Evolutionary conservation across 2,329 filamentous ascomycete species (phyloP).

Genomic region (Botrytis elliptica): DNA sequence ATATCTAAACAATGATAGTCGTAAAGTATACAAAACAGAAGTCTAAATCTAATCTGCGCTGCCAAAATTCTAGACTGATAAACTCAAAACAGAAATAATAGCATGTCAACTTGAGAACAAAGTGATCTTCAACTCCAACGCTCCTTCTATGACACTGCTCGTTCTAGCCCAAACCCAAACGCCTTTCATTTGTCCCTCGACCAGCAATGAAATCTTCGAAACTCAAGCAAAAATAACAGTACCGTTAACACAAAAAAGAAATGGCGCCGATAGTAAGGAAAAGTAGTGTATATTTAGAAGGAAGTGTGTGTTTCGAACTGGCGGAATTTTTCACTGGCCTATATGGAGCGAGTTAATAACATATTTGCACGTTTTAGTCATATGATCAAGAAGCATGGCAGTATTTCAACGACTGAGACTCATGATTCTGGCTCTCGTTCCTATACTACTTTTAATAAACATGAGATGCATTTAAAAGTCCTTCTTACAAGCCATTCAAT

Average conservation of each 20-base stretch:
- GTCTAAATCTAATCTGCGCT: neutral
- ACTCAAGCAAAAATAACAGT: neutral
- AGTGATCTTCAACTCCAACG: neutral
- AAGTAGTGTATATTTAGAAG: neutral
- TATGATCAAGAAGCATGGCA: neutral
- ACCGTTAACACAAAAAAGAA: neutral
- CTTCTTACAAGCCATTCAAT: slow-evolving; percentile 30
- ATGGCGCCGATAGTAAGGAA: neutral
- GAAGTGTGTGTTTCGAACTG: neutral
- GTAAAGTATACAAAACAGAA: neutral
- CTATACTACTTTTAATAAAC: slow-evolving; percentile 13
- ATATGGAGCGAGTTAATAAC: neutral
- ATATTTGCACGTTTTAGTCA: neutral
- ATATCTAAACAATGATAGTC: neutral
- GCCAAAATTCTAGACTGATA: neutral
- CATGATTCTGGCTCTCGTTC: slow-evolving; percentile 19
- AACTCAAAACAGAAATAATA: too few relatives aligned
- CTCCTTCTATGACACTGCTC: neutral
- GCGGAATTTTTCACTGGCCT: slow-evolving; percentile 8
- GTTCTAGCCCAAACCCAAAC: neutral
- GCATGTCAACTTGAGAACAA: neutral
- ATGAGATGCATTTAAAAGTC: slow-evolving; percentile 2
- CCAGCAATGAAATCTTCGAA: neutral
- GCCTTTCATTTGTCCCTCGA: neutral
- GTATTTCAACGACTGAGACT: slow-evolving; percentile 22